Evolutionary conservation across 192 early-diverging fungal species (phyloP), one percentile per base, ranked within the genome.

Genomic region (Chytriomyces confervae): DNA sequence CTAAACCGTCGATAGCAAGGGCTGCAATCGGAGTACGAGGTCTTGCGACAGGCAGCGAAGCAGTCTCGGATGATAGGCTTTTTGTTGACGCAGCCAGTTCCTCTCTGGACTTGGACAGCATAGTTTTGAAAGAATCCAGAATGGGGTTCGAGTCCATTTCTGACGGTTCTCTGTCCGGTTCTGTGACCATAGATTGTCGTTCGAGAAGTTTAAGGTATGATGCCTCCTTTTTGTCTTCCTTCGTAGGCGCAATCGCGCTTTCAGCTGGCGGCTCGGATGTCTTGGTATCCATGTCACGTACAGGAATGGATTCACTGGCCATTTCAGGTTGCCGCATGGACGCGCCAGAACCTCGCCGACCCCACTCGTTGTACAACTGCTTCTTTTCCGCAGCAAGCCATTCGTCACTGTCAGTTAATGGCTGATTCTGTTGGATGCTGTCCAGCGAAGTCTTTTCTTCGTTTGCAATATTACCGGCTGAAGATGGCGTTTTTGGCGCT

Each of bases 301-400:
- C 36, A 1, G 36, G 36, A 36, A 36, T 36, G 36, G 36, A 36
- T 36, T 36, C 36, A 36, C 36, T 36, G 36, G 36, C 36, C 36
- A 36, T 50, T 49, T 45, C 50, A 20, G 47, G 43, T 46, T 24
- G 10, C n/a, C 43, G 10, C 11, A 36, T 45, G 27, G 53, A 60
- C 49, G 69, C 13, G 20, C n/a, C n/a, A 36, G 72, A 61, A 16
- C 48, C 72, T 18, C 72, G 49, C 27, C 77, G 72, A 16, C 85
- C 80, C 85, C 83, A 85, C n/a, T 78, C 51, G 11, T 46, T 36
- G 69, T 81, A 84, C 62, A 86, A 36, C 20, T 69, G 27, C 43
- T 78, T 60, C 50, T 80, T 76, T 53, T 86, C 81, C 16, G 75
- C 24, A 43, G 66, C 61, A 6, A 86, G 61, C 83, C 83, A 84